A percentile compares a stretch with the other conserved stretches of the same genome.
Conservation (phyloP, 768 basidiomycete species). For the Daedaleopsis nitida region DNA sequence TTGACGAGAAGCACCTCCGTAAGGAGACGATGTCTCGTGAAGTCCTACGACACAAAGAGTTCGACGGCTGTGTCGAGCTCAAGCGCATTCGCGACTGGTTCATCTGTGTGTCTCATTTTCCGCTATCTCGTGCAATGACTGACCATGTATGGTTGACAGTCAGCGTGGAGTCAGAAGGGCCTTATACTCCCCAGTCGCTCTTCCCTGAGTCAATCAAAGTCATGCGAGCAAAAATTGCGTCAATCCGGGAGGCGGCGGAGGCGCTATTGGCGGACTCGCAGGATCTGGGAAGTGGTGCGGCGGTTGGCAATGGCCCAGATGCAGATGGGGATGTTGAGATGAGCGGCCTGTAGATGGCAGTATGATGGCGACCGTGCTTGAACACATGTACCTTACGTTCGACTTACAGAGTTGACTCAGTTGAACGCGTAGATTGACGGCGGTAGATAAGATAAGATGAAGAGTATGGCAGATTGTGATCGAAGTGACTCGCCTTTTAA, state of each 20-base stretch:
- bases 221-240: slow-evolving; percentile 77
- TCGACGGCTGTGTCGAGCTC: slow-evolving; percentile 79
- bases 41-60: slow-evolving; percentile 90
- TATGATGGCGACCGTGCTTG: too few species aligned
- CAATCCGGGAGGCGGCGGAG: slow-evolving; percentile 60
- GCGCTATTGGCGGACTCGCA: slow-evolving; percentile 47
- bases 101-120: slow-evolving; percentile 63
- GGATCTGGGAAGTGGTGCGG: slow-evolving; percentile 2
- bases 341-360: neutral
- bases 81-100: slow-evolving; percentile 90
- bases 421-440: too few species aligned
- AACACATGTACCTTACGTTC: too few species aligned
- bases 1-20: slow-evolving; percentile 66
- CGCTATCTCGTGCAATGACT: neutral
- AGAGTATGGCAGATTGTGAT: neutral
- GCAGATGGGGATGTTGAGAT: slow-evolving; percentile 25
- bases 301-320: neutral
- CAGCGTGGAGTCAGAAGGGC: slow-evolving; percentile 88
- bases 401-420: too few species aligned
- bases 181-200: slow-evolving; percentile 83
- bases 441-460: slow-evolving; percentile 13
- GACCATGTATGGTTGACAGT: slow-evolving; percentile 44
- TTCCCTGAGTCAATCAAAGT: slow-evolving; percentile 79
- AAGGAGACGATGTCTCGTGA: slow-evolving; percentile 91
- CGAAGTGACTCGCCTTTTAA: slow-evolving; percentile 14